Evolutionary conservation across 2,329 filamentous ascomycete genomes (phyloP).

Genomic region (Aspergillus carbonarius): DNA sequence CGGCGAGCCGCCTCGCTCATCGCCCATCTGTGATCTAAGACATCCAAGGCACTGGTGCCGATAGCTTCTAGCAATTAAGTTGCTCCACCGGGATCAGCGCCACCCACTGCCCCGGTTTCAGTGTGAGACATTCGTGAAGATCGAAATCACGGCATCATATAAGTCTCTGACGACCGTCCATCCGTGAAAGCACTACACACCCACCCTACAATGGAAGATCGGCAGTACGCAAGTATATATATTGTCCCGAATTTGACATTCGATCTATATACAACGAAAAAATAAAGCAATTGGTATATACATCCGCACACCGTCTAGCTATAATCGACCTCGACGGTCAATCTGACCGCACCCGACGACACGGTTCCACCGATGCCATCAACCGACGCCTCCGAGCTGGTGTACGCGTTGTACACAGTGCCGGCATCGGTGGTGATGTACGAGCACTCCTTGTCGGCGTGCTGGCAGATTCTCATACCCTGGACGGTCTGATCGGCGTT

Average conservation of each 20-base stretch:
- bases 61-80: too few relatives aligned
- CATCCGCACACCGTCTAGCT: not conserved
- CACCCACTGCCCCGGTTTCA: too few relatives aligned
- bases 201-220: not conserved
- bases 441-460: constrained; percentile 31
- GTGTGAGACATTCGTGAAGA: too few relatives aligned
- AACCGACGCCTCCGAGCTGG: constrained; percentile 19
- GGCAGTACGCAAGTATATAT: not conserved
- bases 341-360: not conserved
- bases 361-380: constrained; percentile 36
- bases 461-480: constrained; percentile 36
- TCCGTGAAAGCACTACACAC: not conserved
- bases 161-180: not conserved
- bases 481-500: constrained; percentile 28
- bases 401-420: constrained; percentile 31
- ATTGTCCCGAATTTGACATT: not conserved
- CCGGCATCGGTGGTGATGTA: constrained; percentile 25
- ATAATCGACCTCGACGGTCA: not conserved
- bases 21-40: too few relatives aligned
- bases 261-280: not conserved
- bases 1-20: too few relatives aligned
- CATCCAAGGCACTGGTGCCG: too few relatives aligned
- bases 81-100: too few relatives aligned
- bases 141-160: not conserved
- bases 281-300: not conserved